Percentiles rank a stretch among this genome's conserved stretches.
These are phyloP conservation scores for Backusella macrospora DNA, from an alignment of 192 early-diverging fungal species.

Conservation along the genomic window DNA sequence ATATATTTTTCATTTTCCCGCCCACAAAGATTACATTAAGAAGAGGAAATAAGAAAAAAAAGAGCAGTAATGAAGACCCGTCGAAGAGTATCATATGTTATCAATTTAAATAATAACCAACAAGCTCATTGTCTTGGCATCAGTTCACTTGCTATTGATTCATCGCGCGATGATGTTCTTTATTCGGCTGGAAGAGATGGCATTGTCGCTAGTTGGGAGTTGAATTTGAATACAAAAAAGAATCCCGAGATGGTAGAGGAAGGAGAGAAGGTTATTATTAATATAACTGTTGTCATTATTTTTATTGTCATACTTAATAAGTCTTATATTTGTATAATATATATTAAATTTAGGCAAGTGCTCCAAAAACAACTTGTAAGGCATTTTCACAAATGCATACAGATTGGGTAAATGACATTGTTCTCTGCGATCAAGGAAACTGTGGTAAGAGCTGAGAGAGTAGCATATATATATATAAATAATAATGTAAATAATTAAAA, in stretches of 20 bases:
- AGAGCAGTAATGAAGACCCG: constrained; percentile 23
- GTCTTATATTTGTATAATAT: background rate
- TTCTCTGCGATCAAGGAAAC: constrained; percentile 67
- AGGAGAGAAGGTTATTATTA: background rate
- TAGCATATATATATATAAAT: background rate
- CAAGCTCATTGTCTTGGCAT: constrained; percentile 80
- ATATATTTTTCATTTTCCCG: background rate
- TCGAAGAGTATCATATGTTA: constrained; percentile 61
- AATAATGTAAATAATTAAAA: background rate
- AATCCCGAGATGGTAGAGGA: background rate
- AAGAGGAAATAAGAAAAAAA: background rate
- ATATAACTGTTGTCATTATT: background rate
- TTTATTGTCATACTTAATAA: background rate
- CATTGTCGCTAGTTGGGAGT: constrained; percentile 83
- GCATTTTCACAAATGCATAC: constrained; percentile 81
- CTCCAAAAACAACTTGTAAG: constrained; percentile 62
- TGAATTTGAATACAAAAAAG: constrained; percentile 52
- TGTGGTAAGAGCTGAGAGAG: constrained; percentile 50
- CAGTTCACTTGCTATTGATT: constrained; percentile 81
- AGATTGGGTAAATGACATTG: constrained; percentile 97
- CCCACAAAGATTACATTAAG: background rate
- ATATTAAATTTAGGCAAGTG: background rate
- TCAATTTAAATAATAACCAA: constrained; percentile 51
- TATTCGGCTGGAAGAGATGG: constrained; percentile 91
- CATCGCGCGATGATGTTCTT: constrained; percentile 49